Evolutionary conservation across 345 rosid genomes (phyloP).

Genomic region (Murraya paniculata): DNA sequence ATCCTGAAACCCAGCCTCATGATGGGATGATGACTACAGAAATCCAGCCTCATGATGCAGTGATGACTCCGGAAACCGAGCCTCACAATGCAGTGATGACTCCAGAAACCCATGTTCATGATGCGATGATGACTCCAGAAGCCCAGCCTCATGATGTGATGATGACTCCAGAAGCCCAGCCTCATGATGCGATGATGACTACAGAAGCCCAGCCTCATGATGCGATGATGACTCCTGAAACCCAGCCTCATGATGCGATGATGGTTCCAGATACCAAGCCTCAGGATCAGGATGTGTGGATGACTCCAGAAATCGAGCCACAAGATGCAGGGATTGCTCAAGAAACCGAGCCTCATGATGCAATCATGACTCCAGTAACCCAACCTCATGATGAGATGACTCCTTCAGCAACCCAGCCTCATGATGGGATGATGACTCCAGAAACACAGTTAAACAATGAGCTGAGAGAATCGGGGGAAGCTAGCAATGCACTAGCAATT

Average conservation of each 20-base stretch:
- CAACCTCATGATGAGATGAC: not conserved
- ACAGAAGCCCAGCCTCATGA: not conserved
- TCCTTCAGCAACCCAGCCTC: not conserved
- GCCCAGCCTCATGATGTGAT: constrained; percentile 7
- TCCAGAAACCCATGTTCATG: not conserved
- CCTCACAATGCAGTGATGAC: not conserved
- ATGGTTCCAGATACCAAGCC: not conserved
- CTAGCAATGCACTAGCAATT: not conserved
- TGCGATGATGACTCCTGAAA: not conserved
- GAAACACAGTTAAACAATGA: constrained; percentile 8
- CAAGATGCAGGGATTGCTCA: not conserved
- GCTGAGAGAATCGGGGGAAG: not conserved
- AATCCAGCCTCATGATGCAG: not conserved
- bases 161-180: not conserved
- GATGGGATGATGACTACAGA: not conserved
- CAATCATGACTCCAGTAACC: not conserved
- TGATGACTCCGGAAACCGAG: not conserved
- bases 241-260: not conserved
- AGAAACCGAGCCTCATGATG: not conserved
- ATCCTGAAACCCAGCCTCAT: not conserved
- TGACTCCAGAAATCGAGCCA: not conserved
- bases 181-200: not conserved
- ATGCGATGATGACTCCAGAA: constrained; percentile 10
- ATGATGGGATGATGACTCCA: not conserved
- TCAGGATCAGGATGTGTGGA: not conserved